Percentiles rank a stretch among this genome's conserved stretches.
Conservation (phyloP, 2,329 filamentous ascomycete genomes). For the Dothideomycetes sp. region DNA sequence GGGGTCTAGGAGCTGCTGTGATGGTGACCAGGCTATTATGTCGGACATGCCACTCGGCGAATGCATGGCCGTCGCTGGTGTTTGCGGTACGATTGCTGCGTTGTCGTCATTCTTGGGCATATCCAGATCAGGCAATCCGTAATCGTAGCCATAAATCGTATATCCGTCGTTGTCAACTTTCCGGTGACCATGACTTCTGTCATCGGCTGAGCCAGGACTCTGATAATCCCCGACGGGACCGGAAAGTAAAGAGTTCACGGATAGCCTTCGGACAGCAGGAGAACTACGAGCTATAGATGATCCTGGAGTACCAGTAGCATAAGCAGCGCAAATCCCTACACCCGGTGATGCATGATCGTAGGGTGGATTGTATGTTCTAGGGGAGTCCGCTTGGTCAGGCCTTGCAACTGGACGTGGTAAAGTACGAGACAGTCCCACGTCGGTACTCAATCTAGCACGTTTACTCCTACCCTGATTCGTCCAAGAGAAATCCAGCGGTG, state of each 20-base stretch:
- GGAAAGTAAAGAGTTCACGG: slow-evolving; percentile 56
- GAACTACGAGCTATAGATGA: slow-evolving; percentile 32
- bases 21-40: slow-evolving; percentile 1
- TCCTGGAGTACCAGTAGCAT: slow-evolving; percentile 36
- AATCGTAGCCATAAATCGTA: slow-evolving; percentile 60
- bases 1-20: neutral
- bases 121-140: slow-evolving; percentile 61
- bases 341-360: slow-evolving; percentile 31
- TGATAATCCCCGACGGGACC: slow-evolving; percentile 35
- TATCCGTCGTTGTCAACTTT: slow-evolving; percentile 15
- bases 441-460: slow-evolving; percentile 25
- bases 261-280: slow-evolving; percentile 46
- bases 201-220: neutral
- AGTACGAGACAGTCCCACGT: slow-evolving; percentile 12
- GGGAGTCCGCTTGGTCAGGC: slow-evolving; percentile 18
- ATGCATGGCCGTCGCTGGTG: slow-evolving; percentile 3
- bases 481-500: slow-evolving; percentile 5
- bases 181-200: neutral
- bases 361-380: neutral
- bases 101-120: slow-evolving; percentile 62
- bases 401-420: slow-evolving; percentile 21
- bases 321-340: slow-evolving; percentile 19
- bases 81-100: slow-evolving; percentile 46
- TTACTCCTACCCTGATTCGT: slow-evolving; percentile 28
- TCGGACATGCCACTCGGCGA: slow-evolving; percentile 4